Percentiles rank a stretch among this genome's conserved stretches.
Evolutionary conservation across 177 flowering plant species (phyloP).

Genomic region (Telopea speciosissima): DNA sequence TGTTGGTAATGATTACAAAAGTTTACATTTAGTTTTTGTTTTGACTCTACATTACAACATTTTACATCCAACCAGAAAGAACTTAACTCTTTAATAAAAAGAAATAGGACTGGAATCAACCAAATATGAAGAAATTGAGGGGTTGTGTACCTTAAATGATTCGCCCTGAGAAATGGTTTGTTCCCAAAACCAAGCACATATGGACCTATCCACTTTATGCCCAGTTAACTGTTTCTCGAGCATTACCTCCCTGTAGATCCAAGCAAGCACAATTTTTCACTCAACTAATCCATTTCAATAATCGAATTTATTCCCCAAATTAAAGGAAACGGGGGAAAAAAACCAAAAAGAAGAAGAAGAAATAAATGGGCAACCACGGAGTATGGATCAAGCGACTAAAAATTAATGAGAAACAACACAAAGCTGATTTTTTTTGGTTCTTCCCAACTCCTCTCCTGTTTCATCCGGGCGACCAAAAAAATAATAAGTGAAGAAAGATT

Average conservation of each 20-base stretch:
- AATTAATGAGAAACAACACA: not conserved
- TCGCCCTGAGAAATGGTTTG: constrained; percentile 66
- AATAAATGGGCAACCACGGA: not conserved
- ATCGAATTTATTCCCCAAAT: no score
- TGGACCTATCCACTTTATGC: constrained; percentile 85
- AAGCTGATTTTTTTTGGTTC: not conserved
- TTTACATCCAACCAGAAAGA: not conserved
- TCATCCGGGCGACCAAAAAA: no score
- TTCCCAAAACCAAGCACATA: constrained; percentile 96
- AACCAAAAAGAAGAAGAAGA: not conserved
- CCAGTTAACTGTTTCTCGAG: constrained; percentile 93
- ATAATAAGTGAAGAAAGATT: no score
- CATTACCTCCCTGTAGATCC: constrained; percentile 73
- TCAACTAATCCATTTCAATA: not conserved
- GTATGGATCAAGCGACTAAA: not conserved
- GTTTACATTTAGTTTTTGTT: no score
- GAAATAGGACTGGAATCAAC: not conserved
- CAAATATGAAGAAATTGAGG: not conserved
- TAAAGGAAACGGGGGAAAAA: no score
- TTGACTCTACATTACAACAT: no score
- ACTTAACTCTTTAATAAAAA: not conserved
- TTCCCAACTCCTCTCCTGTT: not conserved
- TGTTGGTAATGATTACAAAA: no score
- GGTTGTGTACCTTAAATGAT: constrained; percentile 45
- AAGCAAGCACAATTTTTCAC: not conserved